phyloP scores from a whole-genome alignment of 768 basidiomycete genomes.

The Fibroporia radiculosa region DNA sequence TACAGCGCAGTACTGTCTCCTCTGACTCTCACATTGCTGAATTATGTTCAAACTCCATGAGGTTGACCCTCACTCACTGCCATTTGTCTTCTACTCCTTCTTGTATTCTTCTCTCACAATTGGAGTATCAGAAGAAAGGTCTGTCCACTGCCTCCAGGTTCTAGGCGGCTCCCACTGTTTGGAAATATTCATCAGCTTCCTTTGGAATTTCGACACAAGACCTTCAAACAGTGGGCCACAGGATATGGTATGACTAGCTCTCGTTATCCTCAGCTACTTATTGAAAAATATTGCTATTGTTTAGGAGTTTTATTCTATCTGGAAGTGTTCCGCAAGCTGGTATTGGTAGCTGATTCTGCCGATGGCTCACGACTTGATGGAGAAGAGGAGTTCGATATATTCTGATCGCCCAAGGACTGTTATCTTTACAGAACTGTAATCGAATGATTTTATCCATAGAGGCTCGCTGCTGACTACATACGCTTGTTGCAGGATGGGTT shows the following conservation, averaged over 20 bases:
- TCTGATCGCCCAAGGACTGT: conserved; percentile 26
- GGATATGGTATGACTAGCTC: conserved; percentile 23
- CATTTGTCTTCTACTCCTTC: no score
- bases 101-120: no score
- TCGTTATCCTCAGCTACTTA: no score
- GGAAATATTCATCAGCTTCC: conserved; percentile 25
- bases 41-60: no score
- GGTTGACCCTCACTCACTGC: no score
- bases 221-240: conserved; percentile 21
- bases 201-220: conserved; percentile 15
- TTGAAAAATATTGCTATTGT: no score
- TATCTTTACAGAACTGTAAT: conserved; percentile 21
- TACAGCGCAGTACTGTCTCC: no score
- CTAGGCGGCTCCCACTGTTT: conserved; percentile 20
- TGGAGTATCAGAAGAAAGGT: no score
- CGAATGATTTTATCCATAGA: neutral
- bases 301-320: conserved; percentile 28
- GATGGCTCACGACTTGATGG: conserved; percentile 27
- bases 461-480: neutral
- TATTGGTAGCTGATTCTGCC: conserved; percentile 25
- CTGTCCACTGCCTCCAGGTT: conserved; percentile 26
- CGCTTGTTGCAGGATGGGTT: no score
- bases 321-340: conserved; percentile 19
- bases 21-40: no score
- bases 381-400: conserved; percentile 25